These are phyloP conservation scores for Singerocomus inundabilis DNA, from an alignment of 1,284 basidiomycete species.

Conservation along the genomic window DNA sequence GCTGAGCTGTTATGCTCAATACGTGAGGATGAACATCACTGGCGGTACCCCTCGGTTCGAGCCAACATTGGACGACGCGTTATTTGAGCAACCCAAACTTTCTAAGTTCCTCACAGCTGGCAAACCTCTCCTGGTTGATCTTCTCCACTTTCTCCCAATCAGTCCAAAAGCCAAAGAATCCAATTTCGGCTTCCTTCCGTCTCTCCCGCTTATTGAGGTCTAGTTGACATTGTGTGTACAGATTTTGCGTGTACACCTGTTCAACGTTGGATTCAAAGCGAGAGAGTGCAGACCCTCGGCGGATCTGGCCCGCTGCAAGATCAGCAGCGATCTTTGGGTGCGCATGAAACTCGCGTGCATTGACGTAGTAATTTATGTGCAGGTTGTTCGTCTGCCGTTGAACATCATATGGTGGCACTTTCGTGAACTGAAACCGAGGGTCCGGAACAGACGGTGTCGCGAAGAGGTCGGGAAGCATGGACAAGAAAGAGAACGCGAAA, in stretches of 20 bases:
- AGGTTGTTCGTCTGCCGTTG: constrained; percentile 68
- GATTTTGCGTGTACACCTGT: constrained; percentile 63
- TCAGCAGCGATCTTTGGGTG: constrained; percentile 78
- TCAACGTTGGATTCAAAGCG: constrained; percentile 73
- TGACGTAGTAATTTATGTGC: constrained; percentile 85
- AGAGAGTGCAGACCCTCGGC: constrained; percentile 36
- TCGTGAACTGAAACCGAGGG: constrained; percentile 76
- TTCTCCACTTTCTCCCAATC: constrained; percentile 81
- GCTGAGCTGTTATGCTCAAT: neutral
- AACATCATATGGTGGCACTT: constrained; percentile 55
- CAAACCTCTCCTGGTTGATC: constrained; percentile 64
- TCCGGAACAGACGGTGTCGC: constrained; percentile 67
- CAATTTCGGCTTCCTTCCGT: constrained; percentile 72
- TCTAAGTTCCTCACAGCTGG: constrained; percentile 75
- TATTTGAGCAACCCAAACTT: constrained; percentile 50
- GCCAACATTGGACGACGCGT: constrained; percentile 11
- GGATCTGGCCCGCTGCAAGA: constrained; percentile 50
- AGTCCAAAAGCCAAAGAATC: constrained; percentile 85
- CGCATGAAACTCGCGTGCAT: constrained; percentile 71
- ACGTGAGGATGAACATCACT: constrained; percentile 11
- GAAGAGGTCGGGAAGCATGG: constrained; percentile 81
- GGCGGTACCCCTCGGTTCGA: constrained; percentile 9
- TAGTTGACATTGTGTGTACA: constrained; percentile 70
- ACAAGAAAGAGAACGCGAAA: constrained; percentile 82
- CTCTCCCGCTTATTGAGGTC: constrained; percentile 63